Conservation (phyloP, 75 land plant species). For the Picea sitchensis region DNA sequence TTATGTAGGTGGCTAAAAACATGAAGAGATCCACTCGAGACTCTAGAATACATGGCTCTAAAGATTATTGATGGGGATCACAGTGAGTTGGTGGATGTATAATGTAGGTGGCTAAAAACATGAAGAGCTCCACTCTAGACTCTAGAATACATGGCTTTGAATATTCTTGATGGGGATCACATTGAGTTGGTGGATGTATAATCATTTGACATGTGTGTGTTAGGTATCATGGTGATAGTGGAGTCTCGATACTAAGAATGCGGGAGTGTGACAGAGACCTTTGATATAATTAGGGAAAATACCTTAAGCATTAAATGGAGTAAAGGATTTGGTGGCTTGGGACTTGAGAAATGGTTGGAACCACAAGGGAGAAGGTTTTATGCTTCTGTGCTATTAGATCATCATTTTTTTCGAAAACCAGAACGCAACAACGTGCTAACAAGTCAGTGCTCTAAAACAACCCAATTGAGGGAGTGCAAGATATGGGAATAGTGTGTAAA, state of each 20-base stretch:
- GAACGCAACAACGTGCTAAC: too few species aligned
- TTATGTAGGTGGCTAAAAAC: conserved; percentile 38
- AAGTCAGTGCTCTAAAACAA: too few species aligned
- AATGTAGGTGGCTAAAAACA: too few species aligned
- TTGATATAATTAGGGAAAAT: too few species aligned
- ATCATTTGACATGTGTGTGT: conserved; percentile 86
- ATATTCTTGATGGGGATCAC: conserved; percentile 80
- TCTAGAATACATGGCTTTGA: conserved; percentile 22
- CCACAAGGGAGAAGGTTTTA: conserved; percentile 39
- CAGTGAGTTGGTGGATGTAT: too few species aligned
- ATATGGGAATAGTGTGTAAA: too few species aligned
- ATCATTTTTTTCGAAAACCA: conserved; percentile 38
- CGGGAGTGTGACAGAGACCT: conserved; percentile 55
- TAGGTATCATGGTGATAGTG: conserved; percentile 30
- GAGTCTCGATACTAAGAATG: conserved; percentile 70
- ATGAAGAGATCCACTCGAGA: conserved; percentile 50
- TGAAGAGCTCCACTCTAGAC: too few species aligned
- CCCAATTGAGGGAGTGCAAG: too few species aligned
- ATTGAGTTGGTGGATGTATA: conserved; percentile 88
- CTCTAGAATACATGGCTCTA: too few species aligned
- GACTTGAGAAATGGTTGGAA: conserved; percentile 50
- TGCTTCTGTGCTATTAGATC: conserved; percentile 48
- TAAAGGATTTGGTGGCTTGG: conserved; percentile 48
- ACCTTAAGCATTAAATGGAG: not conserved
- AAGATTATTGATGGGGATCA: too few species aligned